Conservation (phyloP, 192 early-diverging fungal species). For the Dimargaris verticillata region DNA sequence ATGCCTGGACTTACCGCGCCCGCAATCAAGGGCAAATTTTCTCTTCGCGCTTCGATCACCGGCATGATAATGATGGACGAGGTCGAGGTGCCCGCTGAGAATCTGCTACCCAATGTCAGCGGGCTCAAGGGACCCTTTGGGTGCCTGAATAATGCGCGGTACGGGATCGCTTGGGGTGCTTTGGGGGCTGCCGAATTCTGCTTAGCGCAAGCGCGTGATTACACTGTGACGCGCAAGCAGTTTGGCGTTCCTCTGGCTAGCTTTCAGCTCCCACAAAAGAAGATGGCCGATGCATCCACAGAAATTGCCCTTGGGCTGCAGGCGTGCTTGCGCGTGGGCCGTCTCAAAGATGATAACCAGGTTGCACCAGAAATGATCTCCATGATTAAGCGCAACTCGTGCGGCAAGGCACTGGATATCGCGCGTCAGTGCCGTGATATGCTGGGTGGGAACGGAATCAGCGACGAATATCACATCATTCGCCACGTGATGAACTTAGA, state of each 20-base stretch:
- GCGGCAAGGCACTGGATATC: slow-evolving; percentile 84
- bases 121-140: slow-evolving; percentile 93
- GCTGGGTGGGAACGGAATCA: slow-evolving; percentile 90
- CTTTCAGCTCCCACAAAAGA: slow-evolving; percentile 93
- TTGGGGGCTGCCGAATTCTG: slow-evolving; percentile 91
- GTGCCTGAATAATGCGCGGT: slow-evolving; percentile 94
- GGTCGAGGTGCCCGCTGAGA: slow-evolving; percentile 79
- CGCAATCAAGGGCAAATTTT: slow-evolving; percentile 88
- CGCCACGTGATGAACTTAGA: slow-evolving; percentile 84
- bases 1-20: slow-evolving; percentile 84
- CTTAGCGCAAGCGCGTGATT: slow-evolving; percentile 72
- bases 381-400: slow-evolving; percentile 90
- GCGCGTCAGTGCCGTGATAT: slow-evolving; percentile 79
- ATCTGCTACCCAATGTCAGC: slow-evolving; percentile 76
- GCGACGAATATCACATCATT: slow-evolving; percentile 93
- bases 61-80: slow-evolving; percentile 99
- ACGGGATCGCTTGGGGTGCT: slow-evolving; percentile 92
- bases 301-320: slow-evolving; percentile 84
- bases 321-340: slow-evolving; percentile 77
- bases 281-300: slow-evolving; percentile 83
- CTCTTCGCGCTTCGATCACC: slow-evolving; percentile 80
- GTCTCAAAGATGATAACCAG: slow-evolving; percentile 77
- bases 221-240: slow-evolving; percentile 78
- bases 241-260: slow-evolving; percentile 82
- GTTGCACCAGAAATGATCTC: slow-evolving; percentile 89